Base-by-base conservation (phyloP, 2,329 filamentous ascomycete genomes). In the Lachnellula subtilissima region DNA sequence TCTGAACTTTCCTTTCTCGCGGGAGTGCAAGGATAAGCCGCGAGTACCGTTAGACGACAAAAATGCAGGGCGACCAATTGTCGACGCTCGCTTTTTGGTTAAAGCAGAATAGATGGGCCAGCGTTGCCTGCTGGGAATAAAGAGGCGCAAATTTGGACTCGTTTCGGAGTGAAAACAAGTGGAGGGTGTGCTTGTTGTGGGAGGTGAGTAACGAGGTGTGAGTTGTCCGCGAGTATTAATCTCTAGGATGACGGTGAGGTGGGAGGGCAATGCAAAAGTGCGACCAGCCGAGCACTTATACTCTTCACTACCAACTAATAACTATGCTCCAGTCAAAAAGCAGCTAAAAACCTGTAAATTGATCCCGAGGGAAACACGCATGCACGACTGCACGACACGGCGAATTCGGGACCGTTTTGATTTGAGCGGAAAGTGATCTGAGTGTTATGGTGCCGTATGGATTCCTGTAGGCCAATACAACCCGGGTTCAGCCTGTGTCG, bases 231-330 rank as follows among this genome's bases (percentile, higher is more conserved):
- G 42, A 47, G 50, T 45, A 39, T 55, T 54, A 54, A 60, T 52
- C 53, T 53, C 58, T 54, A 32, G 55, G 50, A 56, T 55, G 42
- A 53, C 23, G 25, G 57, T 50, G 46, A 47, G 36, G 47, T 28
- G 25, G 25, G 50, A 50, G 45, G 52, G 53, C 1, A 56, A 54
- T 45, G 36, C 25, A 60, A 61, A 60, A 23, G 61, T 63, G 63
- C 64, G 60, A 57, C 57, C 62, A 58, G 55, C 51, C 60, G 59
- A 62, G 52, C 54, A 64, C 60, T 65, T 65, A 64, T 66, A 65
- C 61, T 56, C 50, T 22, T 22, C 22, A 22, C 22, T 22, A 51
- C 43, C 22, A 42, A 25, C 40, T 36, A 52, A 22, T 22, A 22
- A 22, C 22, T 48, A 17, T 51, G 39, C 49, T 50, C 43, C 54